Evolutionary conservation across 2,329 filamentous ascomycete genomes (phyloP), one percentile per base, ranked within the genome.

Genomic region (Lojkania enalia): DNA sequence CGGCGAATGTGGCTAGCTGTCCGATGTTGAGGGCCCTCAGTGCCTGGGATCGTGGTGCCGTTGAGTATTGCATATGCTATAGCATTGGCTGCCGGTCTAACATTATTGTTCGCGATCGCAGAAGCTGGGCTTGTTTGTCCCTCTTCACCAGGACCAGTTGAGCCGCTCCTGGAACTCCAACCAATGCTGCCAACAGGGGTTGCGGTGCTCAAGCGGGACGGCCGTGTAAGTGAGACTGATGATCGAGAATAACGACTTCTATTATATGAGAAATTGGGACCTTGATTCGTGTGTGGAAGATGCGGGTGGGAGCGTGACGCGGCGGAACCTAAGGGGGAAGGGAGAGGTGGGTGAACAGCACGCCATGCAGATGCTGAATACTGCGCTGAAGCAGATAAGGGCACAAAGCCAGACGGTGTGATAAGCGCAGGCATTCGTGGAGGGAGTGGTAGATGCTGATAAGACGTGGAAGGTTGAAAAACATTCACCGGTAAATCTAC

Each of bases 321-420:
- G 13, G 45, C 40, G 16, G 47, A 44, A 6, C 50, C 36, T 25
- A 59, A 44, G 2, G 55, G 51, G 1, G 54, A 46, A 12, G 56
- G 51, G 4, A 51, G 42, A 3, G 52, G 38, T 3, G 67, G 66
- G 33, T 67, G 62, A 2, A 67, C 45, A 4, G 66, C 66, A 4
- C 59, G 57, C 59, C 60, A 67, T 21, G 60, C 54, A 2, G 66
- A 69, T 16, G 60, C 57, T n/a, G 64, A 56, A 39, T 59, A 63
- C 29, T 60, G 57, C 1, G 57, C 55, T 12, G 60, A 59, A 32
- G 61, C 42, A 3, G 58, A 61, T n/a, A 61, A 38, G 1, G 60
- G 62, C 7, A 54, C 46, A 33, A 54, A 60, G 12, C 53, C 56
- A 5, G 54, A 49, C 18, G 50, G 47, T 4, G 51, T 20, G 3